Evolutionary conservation across 176 grass and related monocot genomes (phyloP).

Genomic region (Aegilops sharonensis): DNA sequence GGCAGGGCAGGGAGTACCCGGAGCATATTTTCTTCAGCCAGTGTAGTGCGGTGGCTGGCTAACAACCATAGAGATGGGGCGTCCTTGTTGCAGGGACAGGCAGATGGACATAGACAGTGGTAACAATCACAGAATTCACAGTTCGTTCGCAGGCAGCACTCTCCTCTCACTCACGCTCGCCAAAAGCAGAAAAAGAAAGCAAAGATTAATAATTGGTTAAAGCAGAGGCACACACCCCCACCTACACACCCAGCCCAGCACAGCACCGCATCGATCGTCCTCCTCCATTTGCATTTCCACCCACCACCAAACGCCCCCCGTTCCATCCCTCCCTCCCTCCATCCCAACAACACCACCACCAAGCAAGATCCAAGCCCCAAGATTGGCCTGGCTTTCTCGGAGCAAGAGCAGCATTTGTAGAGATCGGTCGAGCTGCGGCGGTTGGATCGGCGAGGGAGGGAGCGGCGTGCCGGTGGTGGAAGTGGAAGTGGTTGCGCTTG

Average conservation of each 20-base stretch:
- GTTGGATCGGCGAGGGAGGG: neutral
- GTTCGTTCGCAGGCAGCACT: constrained; percentile 4
- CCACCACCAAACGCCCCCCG: constrained; percentile 38
- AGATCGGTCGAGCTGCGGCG: neutral
- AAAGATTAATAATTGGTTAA: constrained; percentile 16
- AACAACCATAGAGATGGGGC: constrained; percentile 62
- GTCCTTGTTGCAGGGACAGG: constrained; percentile 56
- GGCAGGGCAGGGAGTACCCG: neutral
- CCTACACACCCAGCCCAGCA: constrained; percentile 5
- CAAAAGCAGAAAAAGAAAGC: constrained; percentile 20
- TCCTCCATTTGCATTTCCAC: constrained; percentile 44
- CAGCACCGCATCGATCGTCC: neutral
- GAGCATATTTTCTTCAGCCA: neutral
- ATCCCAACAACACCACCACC: constrained; percentile 10
- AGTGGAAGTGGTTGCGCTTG: constrained; percentile 33
- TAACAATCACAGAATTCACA: constrained; percentile 29
- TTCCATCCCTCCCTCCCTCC: neutral
- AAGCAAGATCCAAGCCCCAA: constrained; percentile 21
- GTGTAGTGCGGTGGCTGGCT: constrained; percentile 18
- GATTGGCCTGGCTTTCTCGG: neutral
- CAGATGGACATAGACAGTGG: constrained; percentile 1
- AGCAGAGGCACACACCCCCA: constrained; percentile 4
- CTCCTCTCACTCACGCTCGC: constrained; percentile 14
- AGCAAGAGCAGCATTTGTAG: constrained; percentile 50
- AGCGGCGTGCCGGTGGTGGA: neutral